phyloP scores from a whole-genome alignment of 2,329 filamentous ascomycete species.

The Dendrostoma leiphaemia region DNA sequence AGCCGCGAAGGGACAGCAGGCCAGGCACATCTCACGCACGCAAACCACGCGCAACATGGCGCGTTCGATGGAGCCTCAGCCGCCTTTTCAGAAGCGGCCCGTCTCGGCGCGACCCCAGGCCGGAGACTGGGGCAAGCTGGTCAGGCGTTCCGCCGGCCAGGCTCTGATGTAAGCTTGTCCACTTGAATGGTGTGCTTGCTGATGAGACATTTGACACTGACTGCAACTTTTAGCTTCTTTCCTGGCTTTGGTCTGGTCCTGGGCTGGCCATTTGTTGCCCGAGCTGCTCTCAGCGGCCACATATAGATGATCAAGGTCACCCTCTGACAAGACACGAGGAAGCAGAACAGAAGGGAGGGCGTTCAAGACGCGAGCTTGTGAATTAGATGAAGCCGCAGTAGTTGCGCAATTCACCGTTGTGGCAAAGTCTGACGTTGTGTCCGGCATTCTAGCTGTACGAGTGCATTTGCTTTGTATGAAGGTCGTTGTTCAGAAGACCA shows the following conservation, averaged over 20 bases:
- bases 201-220: no score
- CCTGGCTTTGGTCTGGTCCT: conserved; percentile 31
- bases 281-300: conserved; percentile 25
- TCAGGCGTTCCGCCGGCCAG: conserved; percentile 28
- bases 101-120: conserved; percentile 25
- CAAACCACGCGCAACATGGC: conserved; percentile 33
- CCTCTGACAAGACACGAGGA: no score
- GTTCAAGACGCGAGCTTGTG: no score
- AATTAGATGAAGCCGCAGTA: no score
- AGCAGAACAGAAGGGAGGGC: no score
- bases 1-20: conserved; percentile 14
- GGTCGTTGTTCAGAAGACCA: no score
- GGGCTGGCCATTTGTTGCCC: conserved; percentile 33
- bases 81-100: conserved; percentile 35
- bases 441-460: no score
- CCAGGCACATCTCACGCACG: conserved; percentile 34
- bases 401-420: no score
- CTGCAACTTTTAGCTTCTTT: conserved; percentile 30
- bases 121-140: conserved; percentile 37
- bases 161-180: conserved; percentile 33
- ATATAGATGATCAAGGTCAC: conserved; percentile 22
- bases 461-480: no score
- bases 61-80: conserved; percentile 36
- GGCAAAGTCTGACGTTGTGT: no score
- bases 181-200: no score